Percentiles rank a stretch among this genome's conserved stretches.
Evolutionary conservation across 2,329 filamentous ascomycete species (phyloP).

Genomic region (Didymella lethalis): DNA sequence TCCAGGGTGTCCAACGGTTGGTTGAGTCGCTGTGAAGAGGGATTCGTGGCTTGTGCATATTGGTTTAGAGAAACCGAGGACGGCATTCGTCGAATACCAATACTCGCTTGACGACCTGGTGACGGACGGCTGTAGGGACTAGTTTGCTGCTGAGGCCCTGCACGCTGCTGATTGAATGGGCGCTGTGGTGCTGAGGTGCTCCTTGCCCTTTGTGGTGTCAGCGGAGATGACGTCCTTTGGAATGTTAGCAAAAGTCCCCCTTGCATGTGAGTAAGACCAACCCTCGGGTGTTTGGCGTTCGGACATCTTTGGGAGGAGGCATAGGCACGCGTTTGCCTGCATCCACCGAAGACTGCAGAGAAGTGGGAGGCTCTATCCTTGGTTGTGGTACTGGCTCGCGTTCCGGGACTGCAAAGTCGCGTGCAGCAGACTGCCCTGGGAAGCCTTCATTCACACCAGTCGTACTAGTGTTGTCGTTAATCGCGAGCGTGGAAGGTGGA

Average conservation of each 20-base stretch:
- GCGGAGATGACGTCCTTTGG: slow-evolving; percentile 24
- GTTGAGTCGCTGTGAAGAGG: slow-evolving; percentile 33
- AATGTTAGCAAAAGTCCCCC: slow-evolving; percentile 28
- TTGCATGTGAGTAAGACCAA: slow-evolving; percentile 17
- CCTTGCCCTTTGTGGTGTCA: slow-evolving; percentile 31
- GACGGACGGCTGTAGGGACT: slow-evolving; percentile 34
- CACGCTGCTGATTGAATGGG: slow-evolving; percentile 14
- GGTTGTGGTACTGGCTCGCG: slow-evolving; percentile 33
- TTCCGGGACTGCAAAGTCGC: slow-evolving; percentile 42
- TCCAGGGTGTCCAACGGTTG: slow-evolving; percentile 42
- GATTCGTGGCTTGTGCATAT: slow-evolving; percentile 28
- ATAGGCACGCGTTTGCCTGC: slow-evolving; percentile 43
- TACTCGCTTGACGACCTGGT: slow-evolving; percentile 46
- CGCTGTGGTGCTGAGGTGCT: slow-evolving; percentile 40
- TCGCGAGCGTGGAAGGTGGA: slow-evolving; percentile 39
- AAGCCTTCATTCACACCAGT: slow-evolving; percentile 46
- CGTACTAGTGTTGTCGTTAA: slow-evolving; percentile 45
- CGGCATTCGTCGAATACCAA: slow-evolving; percentile 48
- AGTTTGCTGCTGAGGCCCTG: slow-evolving; percentile 30
- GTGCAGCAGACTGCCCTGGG: slow-evolving; percentile 40
- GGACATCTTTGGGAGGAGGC: slow-evolving; percentile 32
- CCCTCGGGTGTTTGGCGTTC: slow-evolving; percentile 33
- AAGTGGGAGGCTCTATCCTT: slow-evolving; percentile 43
- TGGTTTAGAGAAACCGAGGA: slow-evolving; percentile 37
- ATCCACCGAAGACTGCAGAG: slow-evolving; percentile 48